Base-by-base conservation (phyloP, 2,329 filamentous ascomycete genomes). In the Diplodia sapinea region DNA sequence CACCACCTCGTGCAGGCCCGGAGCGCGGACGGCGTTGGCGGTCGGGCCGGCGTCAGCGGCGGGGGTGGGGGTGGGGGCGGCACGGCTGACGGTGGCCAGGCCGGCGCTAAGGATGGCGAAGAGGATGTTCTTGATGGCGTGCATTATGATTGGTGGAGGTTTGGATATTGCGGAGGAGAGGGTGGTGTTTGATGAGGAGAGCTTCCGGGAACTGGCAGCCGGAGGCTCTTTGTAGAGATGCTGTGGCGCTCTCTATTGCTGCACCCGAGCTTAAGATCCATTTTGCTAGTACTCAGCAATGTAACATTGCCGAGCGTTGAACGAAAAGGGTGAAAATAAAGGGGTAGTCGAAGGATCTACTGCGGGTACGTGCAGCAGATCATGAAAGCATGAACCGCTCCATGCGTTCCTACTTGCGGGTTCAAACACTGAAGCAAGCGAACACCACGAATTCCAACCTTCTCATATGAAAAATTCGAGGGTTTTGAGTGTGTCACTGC, bases 1-100 rank as follows among this genome's bases (percentile, higher is more conserved):
- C 65, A 89, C 86, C 63, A 83, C 75, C 75, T 79, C 23, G 49
- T 43, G 47, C 31, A 52, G 49, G 65, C 82, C 80, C 36, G 86
- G 87, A 29, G 75, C 76, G 70, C 72, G 72, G 79, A 89, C 85
- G 62, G 87, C 79, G 77, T 89, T 89, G 74, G 86, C 87, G 23
- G 51, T 55, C 70, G 79, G 74, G 38, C 38, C 47, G 63, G 75
- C 69, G 43, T 74, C 68, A 52, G 74, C 75, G 69, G 33, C 33
- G 74, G 86, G 87, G 23, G 51, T 54, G 70, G 79, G 74, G 38
- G 29, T 31, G 63, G 75, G 69, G 43, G 73, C 68, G 55, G 74
- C 75, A 69, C 74, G 40, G 9, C 74, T 79, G 33, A 81, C 75
- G 69, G 80, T 77, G 70, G 85, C 82, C 69, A 88, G 78, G 78